Percentiles rank a stretch among this genome's conserved stretches.
Conservation (phyloP, 2,329 filamentous ascomycete genomes). For the Pseudogymnoascus sp. region DNA sequence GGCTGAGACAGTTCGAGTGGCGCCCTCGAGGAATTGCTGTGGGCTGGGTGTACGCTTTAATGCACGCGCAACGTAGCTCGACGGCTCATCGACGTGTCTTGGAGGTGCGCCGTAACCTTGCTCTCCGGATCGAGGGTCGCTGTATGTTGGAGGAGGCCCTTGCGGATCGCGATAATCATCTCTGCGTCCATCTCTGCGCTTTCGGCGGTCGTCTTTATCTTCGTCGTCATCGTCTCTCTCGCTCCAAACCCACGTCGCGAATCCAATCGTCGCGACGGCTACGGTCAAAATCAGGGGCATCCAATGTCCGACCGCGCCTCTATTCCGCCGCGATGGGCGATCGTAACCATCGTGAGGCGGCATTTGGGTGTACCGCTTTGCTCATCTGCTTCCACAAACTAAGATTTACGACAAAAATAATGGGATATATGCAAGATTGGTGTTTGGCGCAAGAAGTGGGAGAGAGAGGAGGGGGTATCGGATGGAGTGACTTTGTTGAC, state of each 20-base stretch:
- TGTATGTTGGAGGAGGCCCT: constrained; percentile 32
- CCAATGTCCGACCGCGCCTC: constrained; percentile 71
- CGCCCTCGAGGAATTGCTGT: constrained; percentile 78
- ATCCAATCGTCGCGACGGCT: constrained; percentile 74
- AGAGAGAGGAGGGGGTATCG: not conserved
- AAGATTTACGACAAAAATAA: not conserved
- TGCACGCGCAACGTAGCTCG: constrained; percentile 63
- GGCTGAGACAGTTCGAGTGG: constrained; percentile 71
- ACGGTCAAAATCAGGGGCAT: constrained; percentile 80
- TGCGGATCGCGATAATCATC: constrained; percentile 39
- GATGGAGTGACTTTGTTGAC: not conserved
- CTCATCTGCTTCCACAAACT: constrained; percentile 5
- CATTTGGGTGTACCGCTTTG: constrained; percentile 36
- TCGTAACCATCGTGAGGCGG: constrained; percentile 56
- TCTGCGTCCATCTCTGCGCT: constrained; percentile 42
- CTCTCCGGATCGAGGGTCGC: constrained; percentile 31
- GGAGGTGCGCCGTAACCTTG: constrained; percentile 35
- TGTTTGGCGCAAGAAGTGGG: constrained; percentile 1
- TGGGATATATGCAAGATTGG: not conserved
- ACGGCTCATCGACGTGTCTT: constrained; percentile 36
- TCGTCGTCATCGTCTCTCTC: constrained; percentile 72
- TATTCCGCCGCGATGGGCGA: constrained; percentile 34
- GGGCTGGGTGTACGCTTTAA: constrained; percentile 77
- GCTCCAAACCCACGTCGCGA: constrained; percentile 91
- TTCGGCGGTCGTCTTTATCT: constrained; percentile 46